Evolutionary conservation across 2,329 filamentous ascomycete species (phyloP).

Genomic region (Phyllosticta paracitricarpa): DNA sequence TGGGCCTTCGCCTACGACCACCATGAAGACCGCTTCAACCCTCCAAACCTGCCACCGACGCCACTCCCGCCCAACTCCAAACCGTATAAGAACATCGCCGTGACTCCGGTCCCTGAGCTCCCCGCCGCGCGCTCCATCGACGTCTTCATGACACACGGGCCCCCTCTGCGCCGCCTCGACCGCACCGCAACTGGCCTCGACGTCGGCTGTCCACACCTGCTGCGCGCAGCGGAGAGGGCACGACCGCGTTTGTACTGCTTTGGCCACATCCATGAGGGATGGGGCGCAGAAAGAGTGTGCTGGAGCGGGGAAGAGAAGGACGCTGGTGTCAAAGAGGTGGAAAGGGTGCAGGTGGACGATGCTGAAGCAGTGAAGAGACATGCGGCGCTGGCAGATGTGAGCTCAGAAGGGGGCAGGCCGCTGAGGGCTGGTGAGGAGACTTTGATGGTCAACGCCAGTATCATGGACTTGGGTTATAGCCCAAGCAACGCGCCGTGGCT

Average conservation of each 20-base stretch:
- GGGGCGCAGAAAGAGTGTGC: slow-evolving; percentile 26
- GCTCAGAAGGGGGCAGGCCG: slow-evolving; percentile 16
- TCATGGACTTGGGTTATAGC: slow-evolving; percentile 41
- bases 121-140: slow-evolving; percentile 41
- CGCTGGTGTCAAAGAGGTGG: background rate
- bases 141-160: slow-evolving; percentile 53
- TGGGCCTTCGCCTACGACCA: slow-evolving; percentile 48
- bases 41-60: slow-evolving; percentile 14
- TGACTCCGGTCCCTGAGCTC: slow-evolving; percentile 20
- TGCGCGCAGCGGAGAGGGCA: slow-evolving; percentile 40
- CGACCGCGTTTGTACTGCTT: slow-evolving; percentile 50
- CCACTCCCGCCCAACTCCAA: slow-evolving; percentile 8
- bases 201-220: slow-evolving; percentile 47
- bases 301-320: slow-evolving; percentile 22
- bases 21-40: slow-evolving; percentile 44
- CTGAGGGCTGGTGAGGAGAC: slow-evolving; percentile 42
- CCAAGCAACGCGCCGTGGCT: slow-evolving; percentile 46
- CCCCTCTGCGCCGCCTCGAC: slow-evolving; percentile 44
- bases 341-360: slow-evolving; percentile 13
- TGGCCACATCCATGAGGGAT: slow-evolving; percentile 51
- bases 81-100: slow-evolving; percentile 13
- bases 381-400: slow-evolving; percentile 24
- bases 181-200: slow-evolving; percentile 17
- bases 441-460: slow-evolving; percentile 48
- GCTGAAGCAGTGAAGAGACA: slow-evolving; percentile 15